Evolutionary conservation across 164 flowering plant species (phyloP).

Genomic region (Tetrastigma voinierianum): DNA sequence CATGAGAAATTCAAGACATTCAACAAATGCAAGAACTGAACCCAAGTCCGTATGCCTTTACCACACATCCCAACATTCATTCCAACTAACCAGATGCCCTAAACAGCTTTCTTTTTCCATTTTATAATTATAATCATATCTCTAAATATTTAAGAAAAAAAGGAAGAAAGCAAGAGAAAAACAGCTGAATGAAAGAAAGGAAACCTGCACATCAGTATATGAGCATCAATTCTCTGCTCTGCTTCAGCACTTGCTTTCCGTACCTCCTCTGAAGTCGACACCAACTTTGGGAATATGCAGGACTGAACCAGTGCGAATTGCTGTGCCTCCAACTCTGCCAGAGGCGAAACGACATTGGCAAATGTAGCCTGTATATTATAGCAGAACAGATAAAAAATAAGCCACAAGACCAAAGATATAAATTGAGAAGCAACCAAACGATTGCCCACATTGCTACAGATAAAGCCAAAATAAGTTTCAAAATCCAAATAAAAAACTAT

Average conservation of each 20-base stretch:
- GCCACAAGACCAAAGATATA: not conserved
- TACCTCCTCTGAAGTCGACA: conserved; percentile 62
- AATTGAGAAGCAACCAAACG: not conserved
- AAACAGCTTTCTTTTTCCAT: too few species aligned
- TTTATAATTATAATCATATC: too few species aligned
- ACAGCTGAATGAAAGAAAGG: not conserved
- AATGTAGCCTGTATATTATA: conserved; percentile 60
- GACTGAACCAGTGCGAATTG: conserved; percentile 86
- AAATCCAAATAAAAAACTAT: too few species aligned
- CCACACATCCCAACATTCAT: too few species aligned
- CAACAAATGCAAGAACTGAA: too few species aligned
- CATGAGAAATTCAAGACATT: too few species aligned
- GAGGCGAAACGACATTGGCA: conserved; percentile 59
- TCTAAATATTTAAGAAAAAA: not conserved
- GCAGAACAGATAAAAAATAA: not conserved
- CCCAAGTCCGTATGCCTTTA: too few species aligned
- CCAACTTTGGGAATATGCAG: conserved; percentile 79
- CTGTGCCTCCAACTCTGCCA: conserved; percentile 77
- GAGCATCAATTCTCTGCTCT: conserved; percentile 74
- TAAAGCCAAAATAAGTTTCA: too few species aligned
- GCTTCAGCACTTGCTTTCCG: conserved; percentile 92
- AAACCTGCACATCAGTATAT: conserved; percentile 71
- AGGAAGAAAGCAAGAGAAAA: not conserved
- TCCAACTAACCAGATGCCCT: too few species aligned
- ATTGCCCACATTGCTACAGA: not conserved